Evolutionary conservation across 2,329 filamentous ascomycete species (phyloP), one percentile per base, ranked within the genome.

Genomic region (Fusarium lateritium): DNA sequence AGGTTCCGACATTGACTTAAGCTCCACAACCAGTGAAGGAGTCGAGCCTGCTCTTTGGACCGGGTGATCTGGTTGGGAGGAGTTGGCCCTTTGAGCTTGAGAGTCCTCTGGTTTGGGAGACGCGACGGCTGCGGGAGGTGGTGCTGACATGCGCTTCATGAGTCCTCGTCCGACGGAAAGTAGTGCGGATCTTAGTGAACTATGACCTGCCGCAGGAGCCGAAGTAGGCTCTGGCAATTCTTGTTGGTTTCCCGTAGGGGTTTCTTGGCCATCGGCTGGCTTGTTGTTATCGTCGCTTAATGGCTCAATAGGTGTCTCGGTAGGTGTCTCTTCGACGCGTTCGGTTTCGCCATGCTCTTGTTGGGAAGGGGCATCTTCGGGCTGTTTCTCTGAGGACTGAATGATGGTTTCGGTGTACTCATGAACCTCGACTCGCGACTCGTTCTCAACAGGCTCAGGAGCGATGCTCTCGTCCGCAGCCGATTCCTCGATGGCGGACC

Each of bases 91-190:
- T n/a, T 28, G 22, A 45, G 42, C 24, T 7, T 68, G 36, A 2
- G 36, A 24, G 1, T 53, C 46, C 9, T 69, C 56, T 22, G 42
- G 45, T 34, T 54, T 38, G 21, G 44, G 33, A 10, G 59, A 26
- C 6, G 39, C 39, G 10, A 45, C 52, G 7, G 39, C 26, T 15
- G 21, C 63, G 5, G 63, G 56, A 21, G 67, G 67, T 11, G 68
- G 68, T 17, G 64, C 68, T 14, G 68, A 70, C 64, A 69, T 69
- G 40, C 67, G 61, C 52, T 69, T 69, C 19, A 56, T 44, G 21
- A 52, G 13, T 34, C 68, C 34, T 46, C 52, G 44, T 34, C 61
- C 66, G 17, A 70, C 55, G 8, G 62, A 69, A 17, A 70, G 62
- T 6, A 67, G 40, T 4, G 62, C 28, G 5, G 31, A 22, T 22